Evolutionary conservation across 2,329 filamentous ascomycete genomes (phyloP), one percentile per base, ranked within the genome.

Genomic region (Botrytis pseudocinerea): DNA sequence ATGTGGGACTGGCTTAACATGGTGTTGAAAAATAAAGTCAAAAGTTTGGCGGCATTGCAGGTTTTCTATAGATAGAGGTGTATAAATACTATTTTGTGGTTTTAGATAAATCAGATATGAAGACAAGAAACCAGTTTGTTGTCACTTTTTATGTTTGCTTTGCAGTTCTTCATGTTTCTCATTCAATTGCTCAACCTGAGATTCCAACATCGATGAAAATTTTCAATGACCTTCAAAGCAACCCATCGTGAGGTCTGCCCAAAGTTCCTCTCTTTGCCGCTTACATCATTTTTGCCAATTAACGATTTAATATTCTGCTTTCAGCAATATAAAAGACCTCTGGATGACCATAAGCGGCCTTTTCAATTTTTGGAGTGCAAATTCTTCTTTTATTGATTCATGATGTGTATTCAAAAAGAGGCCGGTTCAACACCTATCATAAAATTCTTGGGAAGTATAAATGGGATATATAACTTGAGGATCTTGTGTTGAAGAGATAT

Each of bases 21-120:
- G 69, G 20, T 42, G 57, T 25, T n/a, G n/a, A 61, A 44, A 63
- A 10, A 28, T 40, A 35, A 42, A 57, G 9, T 42, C 48, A 32
- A 65, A 71, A n/a, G 14, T 59, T 46, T 42, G 32, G n/a, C 38
- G 18, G 59, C 44, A 71, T 64, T 64, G 35, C 25, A 22, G 59
- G 35, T 16, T 8, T 38, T 32, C 32, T 10, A 40, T 57, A 57
- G 25, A 12, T 51, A 25, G n/a, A 28, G 25, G 16, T 28, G 22
- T 9, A 54, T 7, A 7, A 51, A 51, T 54, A 54, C 35, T 10
- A 42, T 42, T 14, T 18, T 68, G 9, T 68, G 46, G 14, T 9
- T 40, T 68, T 40, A 68, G 2, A 54, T 9, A 57, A 5, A 28
- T 14, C 35, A 28, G 16, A 9, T 42, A 48, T 8, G 38, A 32